Conservation (phyloP, 768 basidiomycete species). For the Lactarius trivialis region DNA sequence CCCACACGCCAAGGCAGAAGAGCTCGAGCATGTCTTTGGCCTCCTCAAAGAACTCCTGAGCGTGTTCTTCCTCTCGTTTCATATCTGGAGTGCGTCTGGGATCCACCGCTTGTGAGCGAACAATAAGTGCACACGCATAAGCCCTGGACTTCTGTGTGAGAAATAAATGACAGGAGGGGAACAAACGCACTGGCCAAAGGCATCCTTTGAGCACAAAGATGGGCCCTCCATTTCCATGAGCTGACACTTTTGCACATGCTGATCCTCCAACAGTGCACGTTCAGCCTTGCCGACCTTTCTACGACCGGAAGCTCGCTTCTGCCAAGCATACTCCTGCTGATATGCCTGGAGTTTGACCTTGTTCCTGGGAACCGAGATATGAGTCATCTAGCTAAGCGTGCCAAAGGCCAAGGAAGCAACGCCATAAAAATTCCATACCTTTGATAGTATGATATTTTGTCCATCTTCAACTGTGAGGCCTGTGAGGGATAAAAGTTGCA, state of each 20-base stretch:
- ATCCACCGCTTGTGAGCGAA: no score
- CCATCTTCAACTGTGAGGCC: neutral
- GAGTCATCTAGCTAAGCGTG: neutral
- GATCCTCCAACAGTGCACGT: neutral
- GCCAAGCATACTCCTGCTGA: neutral
- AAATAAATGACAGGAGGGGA: no score
- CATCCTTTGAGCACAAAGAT: neutral
- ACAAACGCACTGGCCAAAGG: neutral
- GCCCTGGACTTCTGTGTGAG: no score
- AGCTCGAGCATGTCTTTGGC: no score
- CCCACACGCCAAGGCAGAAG: no score
- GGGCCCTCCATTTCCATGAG: neutral
- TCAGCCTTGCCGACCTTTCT: neutral
- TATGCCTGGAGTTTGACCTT: neutral
- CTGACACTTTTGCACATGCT: neutral
- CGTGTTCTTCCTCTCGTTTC: no score
- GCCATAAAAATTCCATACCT: neutral
- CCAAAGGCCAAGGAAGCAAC: no score
- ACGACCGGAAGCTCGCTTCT: neutral
- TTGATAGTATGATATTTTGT: neutral
- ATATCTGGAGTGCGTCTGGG: no score
- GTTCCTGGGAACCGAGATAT: neutral
- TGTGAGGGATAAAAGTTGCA: neutral
- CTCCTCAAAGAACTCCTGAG: no score
- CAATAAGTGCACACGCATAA: no score